phyloP scores from a whole-genome alignment of 129 eudicot species.

The Centella asiatica region DNA sequence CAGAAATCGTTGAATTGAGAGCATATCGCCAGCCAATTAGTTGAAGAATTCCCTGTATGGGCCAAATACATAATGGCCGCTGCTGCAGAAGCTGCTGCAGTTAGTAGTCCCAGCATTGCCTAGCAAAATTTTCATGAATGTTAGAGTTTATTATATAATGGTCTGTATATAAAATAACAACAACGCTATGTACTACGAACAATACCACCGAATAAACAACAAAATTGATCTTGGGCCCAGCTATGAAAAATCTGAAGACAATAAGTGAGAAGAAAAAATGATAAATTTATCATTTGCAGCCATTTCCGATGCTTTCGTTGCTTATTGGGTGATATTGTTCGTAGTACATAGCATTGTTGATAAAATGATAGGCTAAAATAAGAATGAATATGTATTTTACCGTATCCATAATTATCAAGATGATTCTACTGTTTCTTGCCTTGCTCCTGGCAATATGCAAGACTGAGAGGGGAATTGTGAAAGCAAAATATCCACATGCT shows the following conservation, averaged over 20 bases:
- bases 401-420: conserved; percentile 59
- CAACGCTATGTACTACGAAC: too few relatives aligned
- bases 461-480: conserved; percentile 60
- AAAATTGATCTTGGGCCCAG: too few relatives aligned
- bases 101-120: conserved; percentile 56
- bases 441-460: conserved; percentile 47
- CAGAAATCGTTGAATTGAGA: conserved; percentile 60
- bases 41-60: conserved; percentile 64
- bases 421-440: conserved; percentile 44
- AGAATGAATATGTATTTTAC: too few relatives aligned
- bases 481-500: conserved; percentile 50
- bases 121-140: conserved; percentile 9
- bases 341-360: too few relatives aligned
- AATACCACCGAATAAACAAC: too few relatives aligned
- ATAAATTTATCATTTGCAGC: too few relatives aligned
- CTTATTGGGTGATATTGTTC: too few relatives aligned
- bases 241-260: too few relatives aligned
- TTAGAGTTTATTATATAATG: not conserved
- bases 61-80: conserved; percentile 80
- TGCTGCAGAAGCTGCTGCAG: conserved; percentile 72
- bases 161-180: not conserved
- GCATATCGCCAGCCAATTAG: conserved; percentile 82
- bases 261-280: too few relatives aligned
- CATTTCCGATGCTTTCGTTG: too few relatives aligned
- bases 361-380: too few relatives aligned